Evolutionary conservation across 192 early-diverging fungal genomes (phyloP), one percentile per base, ranked within the genome.

Genomic region (Lobosporangium transversale): DNA sequence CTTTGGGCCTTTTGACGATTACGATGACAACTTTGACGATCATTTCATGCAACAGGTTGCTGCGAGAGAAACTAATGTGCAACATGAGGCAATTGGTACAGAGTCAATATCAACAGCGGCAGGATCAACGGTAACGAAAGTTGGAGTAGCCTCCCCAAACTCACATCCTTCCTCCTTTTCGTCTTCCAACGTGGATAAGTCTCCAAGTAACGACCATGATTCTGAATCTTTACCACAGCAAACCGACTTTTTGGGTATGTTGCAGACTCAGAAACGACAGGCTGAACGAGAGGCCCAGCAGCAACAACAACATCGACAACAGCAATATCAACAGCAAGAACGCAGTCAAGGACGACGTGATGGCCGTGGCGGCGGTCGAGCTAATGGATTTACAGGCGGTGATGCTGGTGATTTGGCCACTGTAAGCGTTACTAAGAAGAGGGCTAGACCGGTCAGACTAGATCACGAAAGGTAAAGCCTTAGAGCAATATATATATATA

Each of bases 1-100:
- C 27, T 76, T 76, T 30, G 73, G 62, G 30, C 63, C 40, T 14
- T 76, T 67, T 57, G 73, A 76, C 45, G 36, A 55, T 42, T 76
- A 76, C 33, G 70, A 75, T 1, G 73, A 66, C 49, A 67, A 62
- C 31, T 57, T 32, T 11, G 73, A 76, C 47, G 15, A 62, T 45
- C n/a, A n/a, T n/a, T n/a, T n/a, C n/a, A 76, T 76, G 73, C 66
- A 67, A 65, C 52, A 62, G 4, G 58, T 62, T 30, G 73, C 73
- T 11, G 58, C 66, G 20, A 31, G 60, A 30, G 60, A 63, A 20
- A 54, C 51, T 60, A 57, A 54, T 15, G 23, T 69, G 5, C 43
- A 27, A 10, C 20, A 26, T 14, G 12, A 53, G 15, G 18, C 40
- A 30, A n/a, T n/a, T n/a, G n/a, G n/a, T n/a, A n/a, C n/a, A n/a